A percentile compares a stretch with the other conserved stretches of the same genome.
Conservation (phyloP, 2,329 filamentous ascomycete genomes). For the Ambrosiella beaveri region DNA sequence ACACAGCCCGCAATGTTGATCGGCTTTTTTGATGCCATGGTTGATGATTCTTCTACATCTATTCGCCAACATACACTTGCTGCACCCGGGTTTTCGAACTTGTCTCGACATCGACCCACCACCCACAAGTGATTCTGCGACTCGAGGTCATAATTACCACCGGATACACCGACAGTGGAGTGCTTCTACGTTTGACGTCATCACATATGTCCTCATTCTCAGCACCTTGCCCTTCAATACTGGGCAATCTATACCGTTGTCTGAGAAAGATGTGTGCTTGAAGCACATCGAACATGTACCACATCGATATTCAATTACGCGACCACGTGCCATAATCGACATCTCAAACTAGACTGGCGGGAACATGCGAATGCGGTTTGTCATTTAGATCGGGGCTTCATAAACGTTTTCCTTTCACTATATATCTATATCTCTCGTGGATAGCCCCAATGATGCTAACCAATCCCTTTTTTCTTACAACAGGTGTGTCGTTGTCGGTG, state of each 20-base stretch:
- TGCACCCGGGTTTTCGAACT: too few relatives aligned
- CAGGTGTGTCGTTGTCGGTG: constrained; percentile 96
- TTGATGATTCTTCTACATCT: too few relatives aligned
- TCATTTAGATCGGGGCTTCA: background rate
- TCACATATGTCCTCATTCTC: too few relatives aligned
- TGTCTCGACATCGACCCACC: too few relatives aligned
- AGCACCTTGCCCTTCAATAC: too few relatives aligned
- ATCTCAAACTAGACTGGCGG: background rate
- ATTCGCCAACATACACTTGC: too few relatives aligned
- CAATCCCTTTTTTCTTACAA: background rate
- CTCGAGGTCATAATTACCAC: too few relatives aligned
- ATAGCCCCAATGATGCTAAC: background rate
- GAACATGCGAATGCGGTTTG: background rate
- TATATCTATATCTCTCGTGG: background rate
- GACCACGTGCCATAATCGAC: background rate
- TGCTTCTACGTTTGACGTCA: too few relatives aligned
- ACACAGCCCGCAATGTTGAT: too few relatives aligned
- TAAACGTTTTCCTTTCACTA: background rate
- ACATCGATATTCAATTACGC: background rate
- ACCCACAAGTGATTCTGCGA: too few relatives aligned
- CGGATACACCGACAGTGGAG: too few relatives aligned
- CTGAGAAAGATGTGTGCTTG: background rate
- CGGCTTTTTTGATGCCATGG: too few relatives aligned
- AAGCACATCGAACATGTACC: background rate
- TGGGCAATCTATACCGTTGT: background rate